Base-by-base conservation (phyloP, 2,329 filamentous ascomycete genomes). In the Macrophomina pseudophaseolina region DNA sequence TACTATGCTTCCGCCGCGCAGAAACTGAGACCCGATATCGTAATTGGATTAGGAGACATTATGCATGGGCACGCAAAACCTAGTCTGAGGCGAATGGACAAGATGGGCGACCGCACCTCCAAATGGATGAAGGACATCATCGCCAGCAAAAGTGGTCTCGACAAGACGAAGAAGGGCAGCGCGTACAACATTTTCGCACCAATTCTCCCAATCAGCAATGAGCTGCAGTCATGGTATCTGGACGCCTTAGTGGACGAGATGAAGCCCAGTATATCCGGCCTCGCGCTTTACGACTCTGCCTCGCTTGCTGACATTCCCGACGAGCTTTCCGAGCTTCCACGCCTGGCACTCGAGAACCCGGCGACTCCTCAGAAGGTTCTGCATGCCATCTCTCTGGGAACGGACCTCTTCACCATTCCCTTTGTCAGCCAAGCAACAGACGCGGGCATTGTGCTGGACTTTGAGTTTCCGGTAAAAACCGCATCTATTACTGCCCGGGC, bases 51-150 rank as follows among this genome's bases (percentile, higher is more conserved):
- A 62, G 91, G 90, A 5, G 95, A 99, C 77, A 77, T 89, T 28
- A 85, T 94, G 9, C 83, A 85, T 38, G 86, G 86, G 71, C 81
- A 80, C 65, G 70, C 82, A 64, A 70, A 82, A 4, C 86, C 91
- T 0, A 87, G 89, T 2, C 81, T 85, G 9, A 97, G 96, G 79
- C 86, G 94, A 53, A 87, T 91, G 54, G 84, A 88, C 42, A 93
- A 92, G 73, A 97, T 97, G 89, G 90, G 88, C 30, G 93, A 95
- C 74, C 86, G 94, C 66, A 97, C 92, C 0, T 91, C 95, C 75
- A 85, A 87, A 44, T 98, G 93, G 92, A 82, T 94, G 18, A 86
- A 87, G 30, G 86, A 91, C 69, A 87, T 93, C 60, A 82, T 93
- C 42, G 79, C 80, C 16, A 78, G 65, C 30, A 38, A 54, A 12